A percentile compares a stretch with the other conserved stretches of the same genome.
phyloP scores from a whole-genome alignment of 2,329 filamentous ascomycete species.

The Trichoderma cornu-damae region DNA sequence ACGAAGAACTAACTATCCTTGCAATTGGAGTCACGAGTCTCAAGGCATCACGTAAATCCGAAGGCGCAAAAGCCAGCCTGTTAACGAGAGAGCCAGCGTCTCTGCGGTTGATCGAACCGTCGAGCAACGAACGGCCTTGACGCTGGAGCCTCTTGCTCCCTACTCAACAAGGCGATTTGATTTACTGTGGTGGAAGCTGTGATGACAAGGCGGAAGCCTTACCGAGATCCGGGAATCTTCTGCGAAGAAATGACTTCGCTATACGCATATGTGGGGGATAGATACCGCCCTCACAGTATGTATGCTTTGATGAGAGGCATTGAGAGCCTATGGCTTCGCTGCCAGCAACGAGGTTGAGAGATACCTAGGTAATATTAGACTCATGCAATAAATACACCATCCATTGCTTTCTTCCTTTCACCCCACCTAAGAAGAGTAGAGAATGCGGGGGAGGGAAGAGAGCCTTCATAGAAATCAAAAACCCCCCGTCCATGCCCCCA shows the following conservation, averaged over 20 bases:
- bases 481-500: constrained; percentile 3
- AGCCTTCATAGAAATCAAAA: not conserved
- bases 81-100: not conserved
- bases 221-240: not conserved
- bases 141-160: not conserved
- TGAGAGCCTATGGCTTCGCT: not conserved
- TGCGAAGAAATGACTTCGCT: not conserved
- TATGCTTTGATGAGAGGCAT: not conserved
- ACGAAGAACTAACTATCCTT: not conserved
- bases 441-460: constrained; percentile 6
- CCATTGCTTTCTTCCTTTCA: not conserved
- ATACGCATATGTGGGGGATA: constrained; percentile 1
- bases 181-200: not conserved
- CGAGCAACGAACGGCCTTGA: not conserved
- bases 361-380: not conserved
- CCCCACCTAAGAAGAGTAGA: constrained; percentile 5
- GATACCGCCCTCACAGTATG: too few species aligned
- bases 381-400: not conserved
- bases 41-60: not conserved
- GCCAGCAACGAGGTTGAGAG: not conserved
- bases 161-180: not conserved
- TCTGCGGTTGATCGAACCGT: not conserved
- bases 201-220: not conserved
- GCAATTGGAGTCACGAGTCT: constrained; percentile 2
- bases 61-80: not conserved